These are phyloP conservation scores for Cryphonectria naterciae DNA, from an alignment of 2,329 filamentous ascomycete species.

Conservation along the genomic window DNA sequence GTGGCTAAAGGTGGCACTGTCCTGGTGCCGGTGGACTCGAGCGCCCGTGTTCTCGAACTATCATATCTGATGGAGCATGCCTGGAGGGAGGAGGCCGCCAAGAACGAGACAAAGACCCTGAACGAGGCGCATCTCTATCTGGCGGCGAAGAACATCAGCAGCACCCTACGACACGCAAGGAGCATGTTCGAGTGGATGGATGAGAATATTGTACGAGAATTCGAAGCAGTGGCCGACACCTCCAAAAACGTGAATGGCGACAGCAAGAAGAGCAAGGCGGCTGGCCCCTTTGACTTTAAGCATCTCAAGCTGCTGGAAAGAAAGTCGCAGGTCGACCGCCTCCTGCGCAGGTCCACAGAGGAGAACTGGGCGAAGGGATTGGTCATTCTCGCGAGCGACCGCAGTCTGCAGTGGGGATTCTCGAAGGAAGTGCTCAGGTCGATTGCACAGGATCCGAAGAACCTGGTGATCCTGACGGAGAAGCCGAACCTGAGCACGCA, in stretches of 20 bases:
- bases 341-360: slow-evolving; percentile 55
- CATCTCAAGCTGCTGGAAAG: slow-evolving; percentile 83
- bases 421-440: slow-evolving; percentile 78
- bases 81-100: slow-evolving; percentile 71
- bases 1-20: slow-evolving; percentile 85
- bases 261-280: slow-evolving; percentile 55
- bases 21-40: slow-evolving; percentile 91
- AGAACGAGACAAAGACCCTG: slow-evolving; percentile 51
- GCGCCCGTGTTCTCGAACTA: slow-evolving; percentile 89
- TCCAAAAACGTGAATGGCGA: slow-evolving; percentile 49
- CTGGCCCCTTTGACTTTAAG: slow-evolving; percentile 86
- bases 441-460: slow-evolving; percentile 76
- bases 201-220: slow-evolving; percentile 89
- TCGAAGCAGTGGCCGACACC: slow-evolving; percentile 70
- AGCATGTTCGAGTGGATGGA: slow-evolving; percentile 99
- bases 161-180: slow-evolving; percentile 86
- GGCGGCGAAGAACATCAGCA: slow-evolving; percentile 82
- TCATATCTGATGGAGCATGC: slow-evolving; percentile 91
- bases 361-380: slow-evolving; percentile 54
- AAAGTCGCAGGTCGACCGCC: slow-evolving; percentile 75
- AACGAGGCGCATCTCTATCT: slow-evolving; percentile 71
- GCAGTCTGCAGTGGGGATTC: slow-evolving; percentile 92
- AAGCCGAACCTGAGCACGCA: slow-evolving; percentile 55
- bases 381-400: slow-evolving; percentile 90
- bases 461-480: slow-evolving; percentile 87